Evolutionary conservation across 2,329 filamentous ascomycete genomes (phyloP).

Genomic region (Claviceps humidiphila): DNA sequence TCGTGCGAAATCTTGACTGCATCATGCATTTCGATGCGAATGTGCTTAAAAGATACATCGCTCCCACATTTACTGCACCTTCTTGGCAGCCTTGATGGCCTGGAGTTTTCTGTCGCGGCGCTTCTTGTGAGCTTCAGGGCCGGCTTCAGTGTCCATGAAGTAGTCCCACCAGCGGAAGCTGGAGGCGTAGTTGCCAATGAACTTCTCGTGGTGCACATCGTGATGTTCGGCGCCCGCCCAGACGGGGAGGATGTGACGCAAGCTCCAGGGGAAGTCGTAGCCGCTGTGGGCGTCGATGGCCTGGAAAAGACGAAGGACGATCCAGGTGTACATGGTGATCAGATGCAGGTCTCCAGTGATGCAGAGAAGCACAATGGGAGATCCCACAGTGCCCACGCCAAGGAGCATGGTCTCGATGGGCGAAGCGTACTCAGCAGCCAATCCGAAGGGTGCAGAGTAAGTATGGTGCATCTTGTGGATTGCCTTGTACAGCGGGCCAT

Average conservation of each 20-base stretch:
- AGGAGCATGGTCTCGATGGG: constrained; percentile 95
- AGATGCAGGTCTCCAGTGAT: constrained; percentile 83
- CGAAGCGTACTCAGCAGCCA: constrained; percentile 94
- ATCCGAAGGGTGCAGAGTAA: constrained; percentile 92
- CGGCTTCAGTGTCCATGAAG: constrained; percentile 82
- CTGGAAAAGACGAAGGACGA: constrained; percentile 83
- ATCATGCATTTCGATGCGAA: neutral
- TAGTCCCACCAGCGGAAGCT: constrained; percentile 99
- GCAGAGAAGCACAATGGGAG: constrained; percentile 71
- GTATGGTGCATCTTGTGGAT: constrained; percentile 99
- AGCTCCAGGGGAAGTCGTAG: constrained; percentile 95
- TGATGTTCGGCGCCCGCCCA: constrained; percentile 97
- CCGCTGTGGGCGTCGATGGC: constrained; percentile 95
- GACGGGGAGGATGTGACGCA: constrained; percentile 92
- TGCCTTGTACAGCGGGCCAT: constrained; percentile 85
- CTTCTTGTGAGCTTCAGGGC: constrained; percentile 71
- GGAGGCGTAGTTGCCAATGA: constrained; percentile 95
- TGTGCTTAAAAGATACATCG: neutral
- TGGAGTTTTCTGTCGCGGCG: constrained; percentile 67
- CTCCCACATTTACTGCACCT: constrained; percentile 41
- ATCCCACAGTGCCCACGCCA: constrained; percentile 71
- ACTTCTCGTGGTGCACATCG: constrained; percentile 94
- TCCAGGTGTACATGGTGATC: constrained; percentile 96
- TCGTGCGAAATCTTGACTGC: neutral
- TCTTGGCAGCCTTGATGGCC: constrained; percentile 47